These are phyloP conservation scores for Flaveria brownii DNA, from an alignment of 129 eudicot species.

Conservation along the genomic window DNA sequence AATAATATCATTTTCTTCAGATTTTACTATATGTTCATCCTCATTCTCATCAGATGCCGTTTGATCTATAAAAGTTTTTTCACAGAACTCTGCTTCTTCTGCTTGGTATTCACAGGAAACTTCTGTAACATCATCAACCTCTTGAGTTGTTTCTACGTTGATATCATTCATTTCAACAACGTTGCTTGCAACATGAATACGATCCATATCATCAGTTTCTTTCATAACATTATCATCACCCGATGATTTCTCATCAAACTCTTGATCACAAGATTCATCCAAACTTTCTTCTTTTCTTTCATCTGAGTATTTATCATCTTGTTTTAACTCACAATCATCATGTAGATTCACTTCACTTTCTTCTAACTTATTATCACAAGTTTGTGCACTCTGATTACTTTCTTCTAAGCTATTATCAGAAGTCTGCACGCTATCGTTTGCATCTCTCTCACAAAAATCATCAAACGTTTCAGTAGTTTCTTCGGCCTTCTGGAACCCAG, in stretches of 20 bases:
- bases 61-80: slow-evolving; percentile 25
- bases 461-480: slow-evolving; percentile 27
- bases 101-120: slow-evolving; percentile 27
- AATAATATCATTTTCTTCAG: slow-evolving; percentile 12
- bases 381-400: neutral
- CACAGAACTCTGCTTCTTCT: slow-evolving; percentile 28
- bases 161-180: slow-evolving; percentile 27
- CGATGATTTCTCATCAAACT: slow-evolving; percentile 31
- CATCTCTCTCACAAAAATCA: slow-evolving; percentile 37
- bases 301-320: slow-evolving; percentile 17
- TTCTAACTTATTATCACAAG: slow-evolving; percentile 15
- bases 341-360: slow-evolving; percentile 27
- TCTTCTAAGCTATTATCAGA: neutral
- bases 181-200: slow-evolving; percentile 24
- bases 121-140: slow-evolving; percentile 33
- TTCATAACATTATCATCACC: slow-evolving; percentile 24
- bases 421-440: slow-evolving; percentile 19
- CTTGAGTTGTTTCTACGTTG: slow-evolving; percentile 37
- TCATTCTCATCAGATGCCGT: slow-evolving; percentile 35
- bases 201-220: slow-evolving; percentile 31
- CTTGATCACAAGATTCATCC: slow-evolving; percentile 31
- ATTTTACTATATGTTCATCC: slow-evolving; percentile 28
- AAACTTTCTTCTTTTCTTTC: slow-evolving; percentile 22
- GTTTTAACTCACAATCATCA: slow-evolving; percentile 27
- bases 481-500: slow-evolving; percentile 23